Evolutionary conservation across 2,329 filamentous ascomycete genomes (phyloP).

Genomic region (Sordariomycetes sp.): DNA sequence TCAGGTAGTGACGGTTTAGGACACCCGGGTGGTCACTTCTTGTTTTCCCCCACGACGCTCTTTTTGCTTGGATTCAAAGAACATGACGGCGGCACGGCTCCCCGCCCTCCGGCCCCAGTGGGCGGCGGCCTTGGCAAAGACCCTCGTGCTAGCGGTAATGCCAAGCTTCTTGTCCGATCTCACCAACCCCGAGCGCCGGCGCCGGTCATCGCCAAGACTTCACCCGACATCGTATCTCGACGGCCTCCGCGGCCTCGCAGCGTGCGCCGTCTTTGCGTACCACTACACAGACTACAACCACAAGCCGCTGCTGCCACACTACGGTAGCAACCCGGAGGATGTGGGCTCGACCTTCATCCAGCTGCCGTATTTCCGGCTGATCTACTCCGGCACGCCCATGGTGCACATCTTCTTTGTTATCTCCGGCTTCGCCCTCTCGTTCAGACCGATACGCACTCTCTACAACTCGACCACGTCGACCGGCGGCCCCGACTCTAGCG

Average conservation of each 20-base stretch:
- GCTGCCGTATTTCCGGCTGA: conserved; percentile 38
- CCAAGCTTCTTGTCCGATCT: conserved; percentile 8
- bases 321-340: conserved; percentile 29
- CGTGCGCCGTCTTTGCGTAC: conserved; percentile 42
- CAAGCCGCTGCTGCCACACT: conserved; percentile 16
- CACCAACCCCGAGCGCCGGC: conserved; percentile 5
- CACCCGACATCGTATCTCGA: conserved; percentile 43
- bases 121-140: not conserved
- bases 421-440: conserved; percentile 45
- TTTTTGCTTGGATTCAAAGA: not conserved
- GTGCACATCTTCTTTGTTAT: conserved; percentile 51
- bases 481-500: conserved; percentile 32
- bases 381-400: conserved; percentile 41
- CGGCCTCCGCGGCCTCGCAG: conserved; percentile 42
- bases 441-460: conserved; percentile 34
- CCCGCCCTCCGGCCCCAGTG: not conserved
- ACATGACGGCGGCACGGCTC: not conserved
- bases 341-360: conserved; percentile 21
- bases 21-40: not conserved
- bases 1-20: not conserved
- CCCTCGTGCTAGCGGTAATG: conserved; percentile 5
- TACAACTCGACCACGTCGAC: conserved; percentile 26
- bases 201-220: conserved; percentile 18
- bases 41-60: not conserved
- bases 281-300: conserved; percentile 23